Percentiles rank a stretch among this genome's conserved stretches.
Conservation (phyloP, 2,329 filamentous ascomycete genomes). For the Fusarium dimerum region DNA sequence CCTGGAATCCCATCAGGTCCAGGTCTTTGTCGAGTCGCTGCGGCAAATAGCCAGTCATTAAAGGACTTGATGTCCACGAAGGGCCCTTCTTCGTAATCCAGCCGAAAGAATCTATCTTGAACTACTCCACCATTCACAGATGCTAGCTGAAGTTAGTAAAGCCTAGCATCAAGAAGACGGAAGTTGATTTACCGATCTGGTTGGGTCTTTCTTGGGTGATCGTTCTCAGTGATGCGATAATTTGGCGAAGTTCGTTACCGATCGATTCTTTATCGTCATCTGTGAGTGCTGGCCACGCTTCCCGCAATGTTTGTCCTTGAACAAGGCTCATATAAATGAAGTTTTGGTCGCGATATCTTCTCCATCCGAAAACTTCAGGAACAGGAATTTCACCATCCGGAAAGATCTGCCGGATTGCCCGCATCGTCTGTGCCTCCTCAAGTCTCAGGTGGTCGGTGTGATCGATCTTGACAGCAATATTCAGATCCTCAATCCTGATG, state of each 20-base stretch:
- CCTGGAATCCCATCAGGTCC: constrained; percentile 4
- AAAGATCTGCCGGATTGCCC: constrained; percentile 8
- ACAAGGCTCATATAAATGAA: constrained; percentile 27
- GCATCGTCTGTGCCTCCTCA: constrained; percentile 14
- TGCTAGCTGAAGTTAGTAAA: constrained; percentile 8
- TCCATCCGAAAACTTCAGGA: constrained; percentile 37
- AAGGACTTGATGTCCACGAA: constrained; percentile 19
- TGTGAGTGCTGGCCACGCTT: constrained; percentile 19
- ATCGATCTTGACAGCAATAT: constrained; percentile 13
- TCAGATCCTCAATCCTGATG: constrained; percentile 5
- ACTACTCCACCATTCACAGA: constrained; percentile 23
- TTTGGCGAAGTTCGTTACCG: constrained; percentile 8
- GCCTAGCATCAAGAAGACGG: neutral
- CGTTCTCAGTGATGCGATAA: constrained; percentile 6
- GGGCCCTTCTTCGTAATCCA: constrained; percentile 19
- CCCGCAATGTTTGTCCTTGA: constrained; percentile 16
- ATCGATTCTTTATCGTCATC: constrained; percentile 20
- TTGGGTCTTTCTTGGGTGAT: constrained; percentile 10
- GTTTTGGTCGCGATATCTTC: constrained; percentile 11
- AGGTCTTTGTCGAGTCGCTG: constrained; percentile 18
- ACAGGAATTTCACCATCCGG: constrained; percentile 13
- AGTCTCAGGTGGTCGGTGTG: neutral
- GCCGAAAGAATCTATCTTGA: constrained; percentile 24
- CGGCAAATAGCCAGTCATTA: constrained; percentile 22
- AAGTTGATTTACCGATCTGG: constrained; percentile 1